phyloP scores from a whole-genome alignment of 2,329 filamentous ascomycete genomes.

The Monilinia polystroma region DNA sequence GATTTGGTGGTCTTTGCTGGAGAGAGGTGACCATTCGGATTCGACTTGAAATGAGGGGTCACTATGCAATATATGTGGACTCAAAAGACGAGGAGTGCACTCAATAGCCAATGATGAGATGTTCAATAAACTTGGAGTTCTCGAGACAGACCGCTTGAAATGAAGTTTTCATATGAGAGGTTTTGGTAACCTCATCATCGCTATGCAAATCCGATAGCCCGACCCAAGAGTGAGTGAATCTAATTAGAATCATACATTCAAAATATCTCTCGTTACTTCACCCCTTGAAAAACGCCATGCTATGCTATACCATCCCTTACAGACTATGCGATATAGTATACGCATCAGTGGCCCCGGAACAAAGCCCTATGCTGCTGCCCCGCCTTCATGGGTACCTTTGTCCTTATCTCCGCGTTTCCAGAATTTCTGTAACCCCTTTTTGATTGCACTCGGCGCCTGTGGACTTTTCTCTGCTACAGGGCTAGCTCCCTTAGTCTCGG shows the following conservation, averaged over 20 bases:
- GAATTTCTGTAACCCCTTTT: constrained; percentile 8
- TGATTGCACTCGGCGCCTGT: constrained; percentile 6
- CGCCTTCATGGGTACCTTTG: not conserved
- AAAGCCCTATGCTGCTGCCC: constrained; percentile 1
- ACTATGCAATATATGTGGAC: not conserved
- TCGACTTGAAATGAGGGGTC: not conserved
- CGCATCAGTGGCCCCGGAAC: not conserved
- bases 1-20: no score
- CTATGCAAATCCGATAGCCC: not conserved
- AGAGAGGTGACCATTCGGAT: not conserved
- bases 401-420: constrained; percentile 18
- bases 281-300: constrained; percentile 1
- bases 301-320: constrained; percentile 1
- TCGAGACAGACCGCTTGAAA: not conserved
- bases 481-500: constrained; percentile 17
- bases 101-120: not conserved
- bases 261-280: constrained; percentile 5
- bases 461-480: constrained; percentile 20
- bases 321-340: not conserved
- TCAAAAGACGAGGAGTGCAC: not conserved
- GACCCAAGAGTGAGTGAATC: not conserved
- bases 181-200: not conserved
- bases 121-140: not conserved
- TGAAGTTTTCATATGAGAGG: not conserved
- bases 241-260: constrained; percentile 1